Percentiles rank a stretch among this genome's conserved stretches.
Evolutionary conservation across 2,329 filamentous ascomycete genomes (phyloP).

Genomic region (Leptographium lundbergii): DNA sequence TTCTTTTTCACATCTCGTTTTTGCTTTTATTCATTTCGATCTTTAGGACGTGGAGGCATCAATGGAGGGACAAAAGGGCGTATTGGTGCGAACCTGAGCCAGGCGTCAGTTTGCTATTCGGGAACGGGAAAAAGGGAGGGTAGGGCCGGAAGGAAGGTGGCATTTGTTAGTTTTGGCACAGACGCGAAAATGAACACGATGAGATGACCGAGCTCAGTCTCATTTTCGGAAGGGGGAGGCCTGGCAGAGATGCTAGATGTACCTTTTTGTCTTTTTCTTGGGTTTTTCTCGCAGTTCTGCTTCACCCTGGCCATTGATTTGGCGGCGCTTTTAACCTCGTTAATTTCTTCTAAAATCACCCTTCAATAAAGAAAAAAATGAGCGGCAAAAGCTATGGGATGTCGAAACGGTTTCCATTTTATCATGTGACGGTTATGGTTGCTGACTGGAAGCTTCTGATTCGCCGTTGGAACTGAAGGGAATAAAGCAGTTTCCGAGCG

Average conservation of each 20-base stretch:
- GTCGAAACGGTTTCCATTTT: too few relatives aligned
- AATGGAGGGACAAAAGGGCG: not conserved
- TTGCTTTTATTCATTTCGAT: not conserved
- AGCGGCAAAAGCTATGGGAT: too few relatives aligned
- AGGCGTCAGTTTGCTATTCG: constrained; percentile 1
- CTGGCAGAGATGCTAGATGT: not conserved
- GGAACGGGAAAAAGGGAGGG: not conserved
- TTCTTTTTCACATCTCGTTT: not conserved
- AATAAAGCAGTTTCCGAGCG: too few relatives aligned
- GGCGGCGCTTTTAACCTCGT: not conserved
- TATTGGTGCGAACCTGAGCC: not conserved
- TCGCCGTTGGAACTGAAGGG: too few relatives aligned
- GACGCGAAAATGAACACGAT: constrained; percentile 1
- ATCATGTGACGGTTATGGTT: too few relatives aligned
- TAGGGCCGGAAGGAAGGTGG: not conserved
- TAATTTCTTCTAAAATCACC: not conserved
- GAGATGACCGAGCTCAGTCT: not conserved
- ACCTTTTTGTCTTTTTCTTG: not conserved
- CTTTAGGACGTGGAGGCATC: not conserved
- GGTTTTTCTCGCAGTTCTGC: not conserved
- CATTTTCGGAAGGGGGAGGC: not conserved
- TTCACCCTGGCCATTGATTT: not conserved
- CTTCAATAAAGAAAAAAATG: not conserved
- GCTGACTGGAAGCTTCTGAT: too few relatives aligned
- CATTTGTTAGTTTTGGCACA: not conserved